Percentiles rank a stretch among this genome's conserved stretches.
Conservation (phyloP, 2,329 filamentous ascomycete genomes). For the Fusarium hostae region DNA sequence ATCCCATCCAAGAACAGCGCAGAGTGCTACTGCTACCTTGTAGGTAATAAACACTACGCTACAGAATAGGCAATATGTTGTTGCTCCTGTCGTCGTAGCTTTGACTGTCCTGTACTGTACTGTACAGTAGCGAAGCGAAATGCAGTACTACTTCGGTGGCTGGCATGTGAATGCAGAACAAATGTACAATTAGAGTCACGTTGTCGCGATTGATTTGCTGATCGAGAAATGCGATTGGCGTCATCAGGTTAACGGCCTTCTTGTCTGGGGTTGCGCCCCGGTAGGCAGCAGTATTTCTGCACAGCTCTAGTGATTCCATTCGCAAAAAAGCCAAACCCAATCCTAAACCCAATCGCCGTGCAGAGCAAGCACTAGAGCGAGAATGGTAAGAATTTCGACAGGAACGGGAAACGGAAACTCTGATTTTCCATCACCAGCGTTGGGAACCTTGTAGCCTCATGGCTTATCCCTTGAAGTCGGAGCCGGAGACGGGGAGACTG, state of each 20-base stretch:
- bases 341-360: slow-evolving; percentile 5
- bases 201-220: background rate
- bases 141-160: slow-evolving; percentile 24
- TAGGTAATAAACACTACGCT: background rate
- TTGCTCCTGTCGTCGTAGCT: background rate
- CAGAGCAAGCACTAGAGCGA: background rate
- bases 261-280: slow-evolving; percentile 32
- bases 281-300: slow-evolving; percentile 30
- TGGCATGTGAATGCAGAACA: background rate
- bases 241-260: slow-evolving; percentile 22
- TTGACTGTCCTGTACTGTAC: background rate
- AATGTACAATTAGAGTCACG: slow-evolving; percentile 2
- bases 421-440: background rate
- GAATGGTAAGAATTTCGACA: background rate
- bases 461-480: background rate
- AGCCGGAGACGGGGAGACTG: slow-evolving; percentile 22
- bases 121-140: slow-evolving; percentile 3
- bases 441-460: background rate
- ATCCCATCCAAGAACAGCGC: slow-evolving; percentile 15
- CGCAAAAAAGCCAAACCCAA: background rate
- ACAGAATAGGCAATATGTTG: background rate
- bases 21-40: slow-evolving; percentile 18
- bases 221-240: slow-evolving; percentile 22
- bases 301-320: slow-evolving; percentile 12
- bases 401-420: slow-evolving; percentile 15